Evolutionary conservation across 805 yeast species (phyloP).

Genomic region (Yarrowia sp.): DNA sequence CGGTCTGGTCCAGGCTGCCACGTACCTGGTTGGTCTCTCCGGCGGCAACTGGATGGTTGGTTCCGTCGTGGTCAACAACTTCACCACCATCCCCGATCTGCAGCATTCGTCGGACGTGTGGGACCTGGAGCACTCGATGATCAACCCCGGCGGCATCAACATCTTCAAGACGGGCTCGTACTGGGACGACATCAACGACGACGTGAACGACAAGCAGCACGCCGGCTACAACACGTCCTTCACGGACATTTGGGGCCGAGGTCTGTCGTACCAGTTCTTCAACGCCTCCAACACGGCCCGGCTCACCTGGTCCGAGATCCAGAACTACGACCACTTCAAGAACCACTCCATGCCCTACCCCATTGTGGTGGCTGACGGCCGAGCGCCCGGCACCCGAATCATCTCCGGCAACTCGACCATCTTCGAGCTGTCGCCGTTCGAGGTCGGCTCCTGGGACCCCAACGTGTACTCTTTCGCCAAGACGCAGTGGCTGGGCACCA

Average conservation of each 20-base stretch:
- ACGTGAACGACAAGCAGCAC: constrained; percentile 59
- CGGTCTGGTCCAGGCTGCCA: constrained; percentile 71
- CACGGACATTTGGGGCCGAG: constrained; percentile 86
- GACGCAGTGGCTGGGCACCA: constrained; percentile 72
- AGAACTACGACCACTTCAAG: constrained; percentile 66
- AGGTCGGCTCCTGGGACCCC: constrained; percentile 90
- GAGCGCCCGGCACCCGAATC: constrained; percentile 57
- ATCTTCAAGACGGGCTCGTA: constrained; percentile 59
- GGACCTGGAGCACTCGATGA: constrained; percentile 69
- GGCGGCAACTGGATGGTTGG: constrained; percentile 87
- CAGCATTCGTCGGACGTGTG: constrained; percentile 61
- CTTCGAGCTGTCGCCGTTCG: constrained; percentile 63
- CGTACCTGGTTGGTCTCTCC: constrained; percentile 75
- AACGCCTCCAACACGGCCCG: constrained; percentile 70
- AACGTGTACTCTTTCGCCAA: constrained; percentile 70
- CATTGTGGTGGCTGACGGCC: constrained; percentile 60
- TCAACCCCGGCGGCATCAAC: constrained; percentile 69
- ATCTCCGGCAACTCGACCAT: constrained; percentile 71
- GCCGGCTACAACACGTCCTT: constrained; percentile 75
- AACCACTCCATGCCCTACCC: constrained; percentile 76
- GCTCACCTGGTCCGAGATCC: constrained; percentile 62
- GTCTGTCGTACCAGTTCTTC: constrained; percentile 75
- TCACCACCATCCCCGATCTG: constrained; percentile 72
- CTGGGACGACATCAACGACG: constrained; percentile 57
- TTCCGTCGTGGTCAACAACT: constrained; percentile 69